Base-by-base conservation (phyloP, 2,329 filamentous ascomycete genomes). In the Fusarium sp. region DNA sequence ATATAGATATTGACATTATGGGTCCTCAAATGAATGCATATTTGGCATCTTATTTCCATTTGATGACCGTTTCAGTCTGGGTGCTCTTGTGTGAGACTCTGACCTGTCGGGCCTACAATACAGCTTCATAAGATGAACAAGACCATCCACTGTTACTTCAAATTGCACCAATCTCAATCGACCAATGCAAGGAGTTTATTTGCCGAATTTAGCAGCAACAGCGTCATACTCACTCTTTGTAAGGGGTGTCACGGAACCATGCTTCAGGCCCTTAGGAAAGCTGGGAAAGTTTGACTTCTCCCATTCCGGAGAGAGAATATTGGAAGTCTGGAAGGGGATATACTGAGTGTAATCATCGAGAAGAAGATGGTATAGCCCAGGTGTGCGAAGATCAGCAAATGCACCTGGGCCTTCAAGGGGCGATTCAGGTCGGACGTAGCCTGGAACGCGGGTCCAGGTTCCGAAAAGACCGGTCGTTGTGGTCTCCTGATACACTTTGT, bases 401-500 rank as follows among this genome's bases (percentile, higher is more conserved):
- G 81, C 78, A 15, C 82, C 81, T 0, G 82, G 80, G 0, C 83
- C 83, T 70, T 84, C 82, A 7, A 75, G 73, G 5, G 77, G 79
- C 11, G 70, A 77, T 36, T 80, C 75, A 4, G 75, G 70, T 2
- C 76, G 68, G 6, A 83, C 81, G 33, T 80, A 81, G 6, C 79
- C 81, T 3, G 76, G 76, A 5, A 84, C 78, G 6, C 83, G 78
- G 6, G 79, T 82, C 85, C 85, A 88, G 0, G 78, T 82, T 7
- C 86, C 85, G 53, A 87, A 87, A 0, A 87, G 71, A 0, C 86
- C 86, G 0, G 67, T 79, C 0, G 82, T 81, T 2, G 81, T 83
- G 13, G 80, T 79, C 69, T 88, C 85, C 44, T 84, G 82, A 65
- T 84, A 87, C 7, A 88, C 82, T n/a, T 83, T 82, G 41, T 83